These are phyloP conservation scores for Pseudoturritis turrita DNA, from an alignment of 345 rosid species.

Conservation along the genomic window DNA sequence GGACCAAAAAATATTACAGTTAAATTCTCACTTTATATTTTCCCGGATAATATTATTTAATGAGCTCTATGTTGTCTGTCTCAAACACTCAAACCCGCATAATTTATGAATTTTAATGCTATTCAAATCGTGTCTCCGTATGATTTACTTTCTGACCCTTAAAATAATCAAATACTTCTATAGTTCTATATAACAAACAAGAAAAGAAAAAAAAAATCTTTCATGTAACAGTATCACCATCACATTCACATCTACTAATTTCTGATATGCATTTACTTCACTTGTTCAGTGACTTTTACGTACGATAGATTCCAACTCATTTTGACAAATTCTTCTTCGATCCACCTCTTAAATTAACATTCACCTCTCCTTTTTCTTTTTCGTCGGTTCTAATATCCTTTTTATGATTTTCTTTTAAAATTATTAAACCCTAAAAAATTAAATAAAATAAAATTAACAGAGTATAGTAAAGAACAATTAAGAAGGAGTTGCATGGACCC, in stretches of 20 bases:
- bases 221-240: slow-evolving; percentile 18
- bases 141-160: slow-evolving; percentile 4
- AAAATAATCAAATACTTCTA: neutral
- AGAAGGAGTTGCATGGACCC: slow-evolving; percentile 29
- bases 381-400: slow-evolving; percentile 3
- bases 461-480: slow-evolving; percentile 11
- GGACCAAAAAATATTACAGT: neutral
- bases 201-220: neutral
- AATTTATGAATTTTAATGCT: slow-evolving; percentile 17
- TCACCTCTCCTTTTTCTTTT: slow-evolving; percentile 4
- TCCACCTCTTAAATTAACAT: neutral
- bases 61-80: slow-evolving; percentile 3
- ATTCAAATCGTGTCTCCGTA: slow-evolving; percentile 13
- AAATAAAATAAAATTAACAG: neutral
- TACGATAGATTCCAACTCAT: slow-evolving; percentile 25
- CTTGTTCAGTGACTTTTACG: slow-evolving; percentile 13
- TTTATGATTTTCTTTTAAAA: neutral
- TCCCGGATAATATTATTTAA: slow-evolving; percentile 9
- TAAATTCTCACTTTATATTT: neutral
- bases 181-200: neutral
- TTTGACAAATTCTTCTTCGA: slow-evolving; percentile 4
- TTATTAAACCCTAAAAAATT: neutral
- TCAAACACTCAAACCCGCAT: slow-evolving; percentile 13
- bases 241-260: slow-evolving; percentile 16
- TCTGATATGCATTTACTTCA: slow-evolving; percentile 22